phyloP scores from a whole-genome alignment of 768 basidiomycete genomes.

The Pleurotus tuoliensis region DNA sequence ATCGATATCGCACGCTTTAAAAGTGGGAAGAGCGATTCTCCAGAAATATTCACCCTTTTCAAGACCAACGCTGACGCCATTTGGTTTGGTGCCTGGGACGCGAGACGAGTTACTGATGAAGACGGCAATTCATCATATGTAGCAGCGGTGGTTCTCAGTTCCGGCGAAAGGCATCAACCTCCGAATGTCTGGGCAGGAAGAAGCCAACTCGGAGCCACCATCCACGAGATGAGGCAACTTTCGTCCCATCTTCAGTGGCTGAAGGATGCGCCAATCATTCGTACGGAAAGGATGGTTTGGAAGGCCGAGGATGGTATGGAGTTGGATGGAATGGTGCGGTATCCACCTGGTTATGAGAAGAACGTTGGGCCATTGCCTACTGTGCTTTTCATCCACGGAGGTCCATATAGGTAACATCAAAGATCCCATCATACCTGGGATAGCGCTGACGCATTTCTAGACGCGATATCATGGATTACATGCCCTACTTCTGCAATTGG shows the following conservation, averaged over 20 bases:
- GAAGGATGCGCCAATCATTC: conserved; percentile 19
- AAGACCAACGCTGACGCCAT: conserved; percentile 27
- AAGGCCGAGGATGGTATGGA: conserved; percentile 22
- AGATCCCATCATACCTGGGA: too few species aligned
- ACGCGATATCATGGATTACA: conserved; percentile 31
- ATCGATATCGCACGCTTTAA: conserved; percentile 29
- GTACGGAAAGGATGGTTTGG: conserved; percentile 28
- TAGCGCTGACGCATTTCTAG: conserved; percentile 7
- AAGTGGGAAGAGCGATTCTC: conserved; percentile 7
- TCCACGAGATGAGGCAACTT: conserved; percentile 10
- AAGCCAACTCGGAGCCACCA: conserved; percentile 10
- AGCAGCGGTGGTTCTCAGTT: conserved; percentile 29
- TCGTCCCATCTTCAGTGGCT: conserved; percentile 32
- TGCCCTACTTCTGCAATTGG: conserved; percentile 37
- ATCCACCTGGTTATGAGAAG: conserved; percentile 22
- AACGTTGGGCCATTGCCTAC: conserved; percentile 19
- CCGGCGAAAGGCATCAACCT: conserved; percentile 26
- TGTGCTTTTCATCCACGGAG: conserved; percentile 28
- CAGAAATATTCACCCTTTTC: conserved; percentile 20
- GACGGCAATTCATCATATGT: conserved; percentile 19
- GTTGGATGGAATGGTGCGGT: conserved; percentile 27
- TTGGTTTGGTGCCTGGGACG: conserved; percentile 35
- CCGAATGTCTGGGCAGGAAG: conserved; percentile 28
- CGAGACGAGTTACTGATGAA: conserved; percentile 18
- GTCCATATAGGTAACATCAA: conserved; percentile 24